Evolutionary conservation across 805 yeast genomes (phyloP).

Genomic region (Myxozyma sirexii): DNA sequence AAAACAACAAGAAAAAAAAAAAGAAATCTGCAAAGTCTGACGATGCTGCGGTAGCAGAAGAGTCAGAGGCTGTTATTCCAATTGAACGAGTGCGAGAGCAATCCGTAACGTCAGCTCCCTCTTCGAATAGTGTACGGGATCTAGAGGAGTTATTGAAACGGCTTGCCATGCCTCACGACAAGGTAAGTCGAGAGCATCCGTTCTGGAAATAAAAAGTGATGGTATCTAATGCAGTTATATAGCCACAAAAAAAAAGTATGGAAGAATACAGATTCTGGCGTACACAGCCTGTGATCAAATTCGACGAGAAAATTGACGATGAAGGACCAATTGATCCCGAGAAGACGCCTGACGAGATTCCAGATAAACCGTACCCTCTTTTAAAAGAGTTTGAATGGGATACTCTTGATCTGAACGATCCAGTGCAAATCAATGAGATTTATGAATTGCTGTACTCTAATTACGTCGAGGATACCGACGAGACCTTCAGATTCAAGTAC

Average conservation of each 20-base stretch:
- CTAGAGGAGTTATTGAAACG: slow-evolving; percentile 20
- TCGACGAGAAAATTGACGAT: slow-evolving; percentile 63
- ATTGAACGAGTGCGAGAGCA: background rate
- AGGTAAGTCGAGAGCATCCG: background rate
- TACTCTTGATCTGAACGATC: slow-evolving; percentile 63
- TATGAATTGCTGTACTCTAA: slow-evolving; percentile 80
- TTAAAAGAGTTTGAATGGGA: slow-evolving; percentile 87
- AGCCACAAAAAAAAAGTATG: slow-evolving; percentile 52
- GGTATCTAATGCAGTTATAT: background rate
- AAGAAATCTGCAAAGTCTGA: slow-evolving; percentile 18
- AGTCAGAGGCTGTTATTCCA: background rate
- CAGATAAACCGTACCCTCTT: slow-evolving; percentile 69
- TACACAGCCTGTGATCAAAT: slow-evolving; percentile 89
- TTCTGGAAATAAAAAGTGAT: background rate
- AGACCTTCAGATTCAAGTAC: slow-evolving; percentile 88
- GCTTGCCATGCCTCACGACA: slow-evolving; percentile 17
- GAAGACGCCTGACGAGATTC: slow-evolving; percentile 72
- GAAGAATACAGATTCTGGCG: slow-evolving; percentile 95
- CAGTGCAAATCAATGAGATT: slow-evolving; percentile 69
- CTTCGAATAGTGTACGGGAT: background rate
- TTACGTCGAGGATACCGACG: slow-evolving; percentile 93
- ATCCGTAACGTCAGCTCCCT: background rate
- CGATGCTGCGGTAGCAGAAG: background rate
- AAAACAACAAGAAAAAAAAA: slow-evolving; percentile 22
- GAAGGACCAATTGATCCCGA: slow-evolving; percentile 81